Conservation (phyloP, 371 early-diverging fungal genomes). For the Sporodiniella umbellata region DNA sequence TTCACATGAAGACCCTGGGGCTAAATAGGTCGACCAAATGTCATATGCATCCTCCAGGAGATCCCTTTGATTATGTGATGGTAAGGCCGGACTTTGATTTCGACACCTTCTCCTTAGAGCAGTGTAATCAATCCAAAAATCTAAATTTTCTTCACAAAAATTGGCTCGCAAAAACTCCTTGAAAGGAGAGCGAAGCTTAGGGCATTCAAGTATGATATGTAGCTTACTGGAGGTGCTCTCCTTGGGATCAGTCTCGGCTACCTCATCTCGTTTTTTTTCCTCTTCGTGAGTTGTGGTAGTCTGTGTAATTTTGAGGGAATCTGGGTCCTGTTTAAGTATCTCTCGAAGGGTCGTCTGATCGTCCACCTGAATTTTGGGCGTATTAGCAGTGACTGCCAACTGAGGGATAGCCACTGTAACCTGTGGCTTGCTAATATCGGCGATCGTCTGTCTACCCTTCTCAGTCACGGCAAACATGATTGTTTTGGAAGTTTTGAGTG, state of each 20-base stretch:
- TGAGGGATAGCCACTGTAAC: slow-evolving; percentile 8
- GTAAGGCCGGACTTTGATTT: slow-evolving; percentile 32
- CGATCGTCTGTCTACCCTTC: slow-evolving; percentile 18
- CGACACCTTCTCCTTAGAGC: slow-evolving; percentile 37
- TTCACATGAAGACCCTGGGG: slow-evolving; percentile 52
- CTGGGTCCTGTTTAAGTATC: slow-evolving; percentile 18
- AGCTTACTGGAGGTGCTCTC: slow-evolving; percentile 58
- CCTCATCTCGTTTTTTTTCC: slow-evolving; percentile 1
- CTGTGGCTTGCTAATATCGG: slow-evolving; percentile 13
- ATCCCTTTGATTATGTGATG: slow-evolving; percentile 32
- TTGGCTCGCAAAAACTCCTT: slow-evolving; percentile 63
- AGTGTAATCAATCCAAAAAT: slow-evolving; percentile 63
- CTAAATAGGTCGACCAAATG: slow-evolving; percentile 62
- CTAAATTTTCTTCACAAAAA: slow-evolving; percentile 71
- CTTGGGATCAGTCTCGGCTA: slow-evolving; percentile 22
- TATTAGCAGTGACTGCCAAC: not conserved
- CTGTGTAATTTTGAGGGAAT: slow-evolving; percentile 8
- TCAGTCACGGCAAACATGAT: slow-evolving; percentile 21
- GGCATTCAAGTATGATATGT: slow-evolving; percentile 57
- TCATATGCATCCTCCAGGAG: slow-evolving; percentile 59
- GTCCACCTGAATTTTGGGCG: slow-evolving; percentile 2
- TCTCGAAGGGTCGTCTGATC: slow-evolving; percentile 16
- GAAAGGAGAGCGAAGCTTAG: slow-evolving; percentile 58
- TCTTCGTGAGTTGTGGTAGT: slow-evolving; percentile 9
- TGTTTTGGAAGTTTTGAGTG: slow-evolving; percentile 20